These are phyloP conservation scores for Hanseniaspora valbyensis DNA, from an alignment of 805 yeast species.

Conservation along the genomic window DNA sequence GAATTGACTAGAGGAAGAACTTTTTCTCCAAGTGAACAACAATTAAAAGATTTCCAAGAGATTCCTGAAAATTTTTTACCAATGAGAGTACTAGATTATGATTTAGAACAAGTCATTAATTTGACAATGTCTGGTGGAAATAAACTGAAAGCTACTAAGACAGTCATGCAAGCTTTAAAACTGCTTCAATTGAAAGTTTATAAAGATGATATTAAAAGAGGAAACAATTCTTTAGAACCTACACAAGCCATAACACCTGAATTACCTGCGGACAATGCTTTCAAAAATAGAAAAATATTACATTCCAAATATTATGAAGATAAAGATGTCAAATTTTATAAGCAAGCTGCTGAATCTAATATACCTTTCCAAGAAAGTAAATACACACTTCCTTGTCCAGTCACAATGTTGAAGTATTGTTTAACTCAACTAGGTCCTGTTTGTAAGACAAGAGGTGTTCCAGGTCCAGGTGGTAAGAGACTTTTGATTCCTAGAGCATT, in stretches of 20 bases:
- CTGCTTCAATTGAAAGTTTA: slow-evolving; percentile 42
- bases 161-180: slow-evolving; percentile 67
- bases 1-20: slow-evolving; percentile 19
- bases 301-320: neutral
- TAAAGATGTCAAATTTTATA: neutral
- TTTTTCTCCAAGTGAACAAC: slow-evolving; percentile 55
- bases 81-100: slow-evolving; percentile 45
- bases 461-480: slow-evolving; percentile 58
- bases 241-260: slow-evolving; percentile 4
- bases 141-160: slow-evolving; percentile 66
- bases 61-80: slow-evolving; percentile 50
- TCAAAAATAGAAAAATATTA: neutral
- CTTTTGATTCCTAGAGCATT: slow-evolving; percentile 74
- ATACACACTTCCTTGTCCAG: slow-evolving; percentile 36
- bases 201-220: slow-evolving; percentile 40
- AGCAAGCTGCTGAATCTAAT: neutral
- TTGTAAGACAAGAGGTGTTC: slow-evolving; percentile 39
- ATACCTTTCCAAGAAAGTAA: slow-evolving; percentile 1
- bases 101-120: slow-evolving; percentile 66
- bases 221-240: slow-evolving; percentile 12
- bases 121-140: slow-evolving; percentile 88
- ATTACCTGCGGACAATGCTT: slow-evolving; percentile 4
- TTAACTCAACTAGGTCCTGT: slow-evolving; percentile 81
- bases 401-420: slow-evolving; percentile 57
- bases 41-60: slow-evolving; percentile 44